Conservation (phyloP, 371 early-diverging fungal species). For the Circinella umbellata region DNA sequence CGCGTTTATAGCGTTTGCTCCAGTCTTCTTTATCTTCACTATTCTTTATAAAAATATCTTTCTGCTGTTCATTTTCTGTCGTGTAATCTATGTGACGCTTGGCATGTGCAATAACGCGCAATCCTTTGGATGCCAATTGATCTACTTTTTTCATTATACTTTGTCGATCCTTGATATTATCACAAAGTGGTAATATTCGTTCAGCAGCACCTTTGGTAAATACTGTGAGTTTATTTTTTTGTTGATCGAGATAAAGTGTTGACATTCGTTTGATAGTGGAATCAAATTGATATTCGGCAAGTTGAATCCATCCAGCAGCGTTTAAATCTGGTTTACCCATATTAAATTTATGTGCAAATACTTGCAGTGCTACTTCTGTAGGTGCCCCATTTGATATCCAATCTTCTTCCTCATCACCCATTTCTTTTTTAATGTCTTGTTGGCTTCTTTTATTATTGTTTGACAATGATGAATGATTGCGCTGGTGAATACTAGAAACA, state of each 20-base stretch:
- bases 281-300: slow-evolving; percentile 75
- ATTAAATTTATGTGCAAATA: slow-evolving; percentile 69
- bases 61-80: slow-evolving; percentile 9
- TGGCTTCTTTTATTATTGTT: slow-evolving; percentile 19
- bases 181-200: slow-evolving; percentile 35
- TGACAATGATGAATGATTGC: slow-evolving; percentile 36
- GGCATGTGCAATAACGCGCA: slow-evolving; percentile 64
- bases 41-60: neutral
- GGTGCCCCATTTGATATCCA: slow-evolving; percentile 38
- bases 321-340: slow-evolving; percentile 60
- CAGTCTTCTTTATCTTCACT: slow-evolving; percentile 36
- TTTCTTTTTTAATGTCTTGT: slow-evolving; percentile 46
- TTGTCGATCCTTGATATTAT: slow-evolving; percentile 22
- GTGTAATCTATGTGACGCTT: slow-evolving; percentile 43
- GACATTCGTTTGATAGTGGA: slow-evolving; percentile 85
- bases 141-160: slow-evolving; percentile 24
- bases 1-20: slow-evolving; percentile 42
- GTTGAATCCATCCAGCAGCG: slow-evolving; percentile 58
- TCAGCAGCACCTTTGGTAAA: slow-evolving; percentile 73
- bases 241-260: slow-evolving; percentile 32
- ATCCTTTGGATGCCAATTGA: slow-evolving; percentile 34
- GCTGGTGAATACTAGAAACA: slow-evolving; percentile 53
- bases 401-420: slow-evolving; percentile 1
- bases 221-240: slow-evolving; percentile 42
- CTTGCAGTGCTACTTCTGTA: slow-evolving; percentile 64